Evolutionary conservation across 306 rosid species (phyloP).

Genomic region (Castanea sativa): DNA sequence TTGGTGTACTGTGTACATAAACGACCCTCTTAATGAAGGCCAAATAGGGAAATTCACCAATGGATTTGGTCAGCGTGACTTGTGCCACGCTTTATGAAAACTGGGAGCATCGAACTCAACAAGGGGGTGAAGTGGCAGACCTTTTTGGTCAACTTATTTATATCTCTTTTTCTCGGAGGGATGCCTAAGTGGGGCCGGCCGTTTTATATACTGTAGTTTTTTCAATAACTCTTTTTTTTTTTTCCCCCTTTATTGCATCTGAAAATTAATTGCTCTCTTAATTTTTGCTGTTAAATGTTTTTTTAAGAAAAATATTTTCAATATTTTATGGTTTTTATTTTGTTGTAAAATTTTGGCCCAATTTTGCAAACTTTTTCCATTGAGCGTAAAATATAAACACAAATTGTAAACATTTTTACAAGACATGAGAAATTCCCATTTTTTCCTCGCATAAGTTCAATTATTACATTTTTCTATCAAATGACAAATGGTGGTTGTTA

Average conservation of each 20-base stretch:
- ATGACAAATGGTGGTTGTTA: too few relatives aligned
- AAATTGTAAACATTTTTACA: too few relatives aligned
- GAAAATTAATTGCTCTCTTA: background rate
- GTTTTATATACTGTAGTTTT: background rate
- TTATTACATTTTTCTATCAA: too few relatives aligned
- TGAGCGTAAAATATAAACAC: too few relatives aligned
- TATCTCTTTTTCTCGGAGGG: background rate
- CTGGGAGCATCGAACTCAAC: background rate
- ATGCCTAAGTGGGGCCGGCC: background rate
- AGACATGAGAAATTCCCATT: too few relatives aligned
- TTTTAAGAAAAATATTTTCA: too few relatives aligned
- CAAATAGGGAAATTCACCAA: background rate
- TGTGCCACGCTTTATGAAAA: background rate
- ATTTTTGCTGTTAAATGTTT: too few relatives aligned
- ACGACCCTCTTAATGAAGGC: background rate
- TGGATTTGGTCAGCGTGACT: slow-evolving; percentile 3
- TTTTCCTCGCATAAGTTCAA: too few relatives aligned
- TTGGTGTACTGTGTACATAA: background rate
- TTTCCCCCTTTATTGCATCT: background rate
- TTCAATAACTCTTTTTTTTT: background rate
- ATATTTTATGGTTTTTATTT: too few relatives aligned
- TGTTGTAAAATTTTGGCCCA: too few relatives aligned
- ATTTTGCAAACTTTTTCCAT: too few relatives aligned
- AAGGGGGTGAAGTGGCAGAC: background rate
- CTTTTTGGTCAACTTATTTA: background rate